Evolutionary conservation across 495 filamentous ascomycete species (phyloP).

Genomic region (Aspergillus bertholletiae): DNA sequence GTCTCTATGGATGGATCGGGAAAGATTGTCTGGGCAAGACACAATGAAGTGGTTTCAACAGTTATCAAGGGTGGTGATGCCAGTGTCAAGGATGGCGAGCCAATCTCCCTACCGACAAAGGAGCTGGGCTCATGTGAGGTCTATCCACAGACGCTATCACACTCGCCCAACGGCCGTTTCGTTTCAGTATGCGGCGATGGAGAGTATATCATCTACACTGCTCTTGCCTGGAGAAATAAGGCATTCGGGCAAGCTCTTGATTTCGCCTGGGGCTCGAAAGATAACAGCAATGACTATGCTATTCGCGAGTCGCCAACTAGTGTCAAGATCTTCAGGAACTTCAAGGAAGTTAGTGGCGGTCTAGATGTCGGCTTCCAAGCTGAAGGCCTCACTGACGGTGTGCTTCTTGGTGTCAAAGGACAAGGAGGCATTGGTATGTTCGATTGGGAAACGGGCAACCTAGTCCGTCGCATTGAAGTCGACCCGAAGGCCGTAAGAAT

Average conservation of each 20-base stretch:
- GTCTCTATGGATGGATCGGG: conserved; percentile 95
- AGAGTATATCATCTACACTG: conserved; percentile 98
- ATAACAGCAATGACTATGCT: conserved; percentile 97
- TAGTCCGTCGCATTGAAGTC: conserved; percentile 93
- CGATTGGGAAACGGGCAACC: conserved; percentile 86
- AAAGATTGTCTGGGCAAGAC: conserved; percentile 92
- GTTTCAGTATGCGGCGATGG: conserved; percentile 96
- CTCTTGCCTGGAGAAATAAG: conserved; percentile 95
- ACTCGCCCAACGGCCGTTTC: conserved; percentile 97
- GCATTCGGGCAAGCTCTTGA: conserved; percentile 92
- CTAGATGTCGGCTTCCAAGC: conserved; percentile 95
- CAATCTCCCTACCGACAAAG: conserved; percentile 82
- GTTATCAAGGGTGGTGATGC: conserved; percentile 91
- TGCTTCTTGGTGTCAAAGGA: conserved; percentile 91
- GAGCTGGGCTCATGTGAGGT: conserved; percentile 94
- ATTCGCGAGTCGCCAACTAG: conserved; percentile 91
- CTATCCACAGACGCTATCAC: conserved; percentile 88
- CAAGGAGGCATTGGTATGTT: conserved; percentile 93
- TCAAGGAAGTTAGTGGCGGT: conserved; percentile 85
- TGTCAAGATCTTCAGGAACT: conserved; percentile 96
- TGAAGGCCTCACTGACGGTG: conserved; percentile 84
- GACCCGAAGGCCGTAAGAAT: conserved; percentile 70
- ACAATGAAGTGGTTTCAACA: conserved; percentile 89
- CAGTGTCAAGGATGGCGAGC: conserved; percentile 80
- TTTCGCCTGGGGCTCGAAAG: conserved; percentile 96